Conservation (phyloP, 1,284 basidiomycete species). For the Naganishia cerealis region DNA sequence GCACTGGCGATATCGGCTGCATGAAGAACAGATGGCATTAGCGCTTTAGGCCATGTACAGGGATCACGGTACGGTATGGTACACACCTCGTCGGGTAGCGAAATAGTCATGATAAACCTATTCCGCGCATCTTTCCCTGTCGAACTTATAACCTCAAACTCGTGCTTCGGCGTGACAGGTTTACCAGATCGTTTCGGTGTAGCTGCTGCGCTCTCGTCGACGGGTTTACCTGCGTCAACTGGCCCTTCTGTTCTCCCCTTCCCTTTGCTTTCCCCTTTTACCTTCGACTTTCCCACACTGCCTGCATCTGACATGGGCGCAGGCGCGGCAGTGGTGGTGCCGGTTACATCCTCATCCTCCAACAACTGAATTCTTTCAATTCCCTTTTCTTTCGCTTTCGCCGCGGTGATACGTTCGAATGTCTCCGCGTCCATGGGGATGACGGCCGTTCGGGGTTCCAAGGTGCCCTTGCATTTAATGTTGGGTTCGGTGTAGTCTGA, state of each 20-base stretch:
- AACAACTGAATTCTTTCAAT: conserved; percentile 15
- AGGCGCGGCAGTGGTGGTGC: background rate
- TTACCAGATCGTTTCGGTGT: background rate
- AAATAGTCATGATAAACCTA: conserved; percentile 31
- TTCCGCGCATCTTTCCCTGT: background rate
- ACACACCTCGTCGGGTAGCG: conserved; percentile 32
- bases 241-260: background rate
- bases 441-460: conserved; percentile 29
- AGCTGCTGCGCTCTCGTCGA: background rate
- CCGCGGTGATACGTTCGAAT: conserved; percentile 22
- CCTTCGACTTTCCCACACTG: background rate
- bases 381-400: conserved; percentile 27
- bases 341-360: background rate
- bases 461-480: conserved; percentile 32
- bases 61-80: background rate
- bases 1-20: background rate
- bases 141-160: conserved; percentile 26
- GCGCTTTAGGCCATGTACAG: background rate
- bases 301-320: background rate
- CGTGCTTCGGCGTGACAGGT: conserved; percentile 27
- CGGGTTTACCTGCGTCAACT: background rate
- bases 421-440: conserved; percentile 31
- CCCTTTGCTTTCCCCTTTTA: background rate
- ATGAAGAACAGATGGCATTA: background rate
- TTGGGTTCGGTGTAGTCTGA: conserved; percentile 34